Evolutionary conservation across 2,329 filamentous ascomycete genomes (phyloP).

Genomic region (Nectriaceae sp.): DNA sequence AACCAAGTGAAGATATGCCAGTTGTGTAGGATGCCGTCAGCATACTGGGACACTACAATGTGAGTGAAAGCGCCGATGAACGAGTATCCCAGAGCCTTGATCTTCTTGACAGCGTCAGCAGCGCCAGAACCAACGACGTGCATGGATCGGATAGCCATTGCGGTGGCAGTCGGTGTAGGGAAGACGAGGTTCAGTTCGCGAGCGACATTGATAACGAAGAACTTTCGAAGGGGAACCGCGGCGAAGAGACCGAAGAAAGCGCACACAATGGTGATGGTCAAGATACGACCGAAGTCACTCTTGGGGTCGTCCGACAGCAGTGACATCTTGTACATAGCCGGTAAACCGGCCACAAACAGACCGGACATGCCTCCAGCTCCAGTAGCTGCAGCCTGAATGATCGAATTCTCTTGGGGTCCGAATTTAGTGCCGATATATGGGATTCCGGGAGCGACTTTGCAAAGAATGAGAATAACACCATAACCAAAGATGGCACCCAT

Average conservation of each 20-base stretch:
- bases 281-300: conserved; percentile 57
- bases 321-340: conserved; percentile 59
- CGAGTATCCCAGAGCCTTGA: conserved; percentile 53
- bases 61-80: conserved; percentile 53
- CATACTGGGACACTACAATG: conserved; percentile 60
- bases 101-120: conserved; percentile 55
- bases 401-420: conserved; percentile 64
- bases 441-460: conserved; percentile 48
- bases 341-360: conserved; percentile 59
- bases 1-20: conserved; percentile 57
- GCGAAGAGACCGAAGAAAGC: conserved; percentile 67
- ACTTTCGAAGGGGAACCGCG: conserved; percentile 63
- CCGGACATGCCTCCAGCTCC: conserved; percentile 59
- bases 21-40: conserved; percentile 60
- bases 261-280: conserved; percentile 62
- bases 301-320: conserved; percentile 51
- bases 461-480: conserved; percentile 56
- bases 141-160: conserved; percentile 64
- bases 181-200: conserved; percentile 62
- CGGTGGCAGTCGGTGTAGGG: conserved; percentile 60
- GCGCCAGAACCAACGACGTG: conserved; percentile 56
- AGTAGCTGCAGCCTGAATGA: conserved; percentile 60
- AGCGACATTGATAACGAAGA: conserved; percentile 68
- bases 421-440: conserved; percentile 56
- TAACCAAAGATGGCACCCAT: conserved; percentile 61